Base-by-base conservation (phyloP, 805 yeast species). In the Schwanniomyces polymorphus region DNA sequence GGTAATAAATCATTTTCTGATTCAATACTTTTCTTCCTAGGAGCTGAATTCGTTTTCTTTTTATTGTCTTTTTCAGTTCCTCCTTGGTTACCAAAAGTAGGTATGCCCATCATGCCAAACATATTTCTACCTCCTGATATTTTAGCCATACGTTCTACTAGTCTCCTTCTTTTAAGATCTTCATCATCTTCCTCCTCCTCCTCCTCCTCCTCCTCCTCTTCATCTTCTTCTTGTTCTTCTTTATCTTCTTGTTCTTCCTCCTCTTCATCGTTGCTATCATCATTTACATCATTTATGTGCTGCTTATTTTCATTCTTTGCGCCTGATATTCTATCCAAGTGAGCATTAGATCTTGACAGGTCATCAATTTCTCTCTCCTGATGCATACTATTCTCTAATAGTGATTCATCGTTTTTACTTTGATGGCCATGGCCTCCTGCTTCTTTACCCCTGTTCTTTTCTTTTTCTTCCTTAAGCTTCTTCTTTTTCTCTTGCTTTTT, bases 71-170 rank as follows among this genome's bases (percentile, higher is more conserved):
- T 27, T 12, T 18, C 25, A 21, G 16, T 12, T 3, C 4, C 8
- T 7, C 17, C 8, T 31, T 17, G 35, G 10, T 37, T 23, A 1
- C 77, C 75, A 48, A 64, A 74, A 6, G 70, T 72, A 16, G 72
- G 60, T 74, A 72, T 70, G 2, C 84, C 84, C 82, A 80, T 77
- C 85, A 81, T 81, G 38, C 91, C 91, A 66, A 84, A 78, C 84
- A 87, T 80, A 48, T 88, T 85, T 69, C 86, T 78, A 4, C 91
- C 91, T 17, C 97, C 96, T 0, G 97, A 87, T 16, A 92, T 78
- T 57, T 85, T 88, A n/a, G 99, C 98, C 97, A 92, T 92, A 50
- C 97, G 80, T 53, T 88, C 97, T 17, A 95, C 84, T 44, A 92
- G 73, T 6, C 85, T 88, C 41, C 85, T 79, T 57, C 94, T 80